Base-by-base conservation (phyloP, 305 asterid genomes). In the Fraxinus baroniana region DNA sequence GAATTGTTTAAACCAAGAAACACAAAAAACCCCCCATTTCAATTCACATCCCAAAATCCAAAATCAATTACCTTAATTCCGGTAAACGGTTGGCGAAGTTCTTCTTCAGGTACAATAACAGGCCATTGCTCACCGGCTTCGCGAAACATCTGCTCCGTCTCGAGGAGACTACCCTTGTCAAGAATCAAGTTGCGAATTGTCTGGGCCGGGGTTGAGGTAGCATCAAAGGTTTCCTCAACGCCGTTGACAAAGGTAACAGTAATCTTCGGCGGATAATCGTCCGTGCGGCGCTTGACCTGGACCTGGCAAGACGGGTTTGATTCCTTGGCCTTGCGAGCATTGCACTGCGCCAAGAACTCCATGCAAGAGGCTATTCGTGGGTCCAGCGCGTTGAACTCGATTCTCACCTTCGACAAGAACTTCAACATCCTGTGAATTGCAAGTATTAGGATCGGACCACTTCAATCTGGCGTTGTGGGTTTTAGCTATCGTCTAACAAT, bases 91-190 rank as follows among this genome's bases (percentile, higher is more conserved):
- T 71, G 84, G 3, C 78, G 70, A 55, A 94, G 91, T 92, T 95
- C 99, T 20, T 87, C 89, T 3, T 86, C 90, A 6, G 97, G 98
- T 74, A 95, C 89, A 18, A 91, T 22, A 44, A 95, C 97, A 20
- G 99, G 98, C 98, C 99, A 95, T 66, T 92, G 88, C 93, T 95
- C 97, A 68, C 97, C 97, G 17, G 97, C 98, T 52, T 95, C 98
- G 15, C 89, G 92, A 82, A 95, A 95, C 97, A 94, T 93, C 88
- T 93, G 97, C 86, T 95, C 97, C 2, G 99, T 93, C 87, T 94
- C 98, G 7, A 95, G 97, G 76, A 79, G 83, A 84, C 83, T 94
- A 64, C 99, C 97, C 90, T 95, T 93, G 22, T 91, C 92, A 17
- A 95, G 97, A 83, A 95, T 95, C 95, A 95, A 81, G 71, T 41